A percentile compares a stretch with the other conserved stretches of the same genome.
Conservation (phyloP, 306 rosid genomes). For the Glycine soja region DNA sequence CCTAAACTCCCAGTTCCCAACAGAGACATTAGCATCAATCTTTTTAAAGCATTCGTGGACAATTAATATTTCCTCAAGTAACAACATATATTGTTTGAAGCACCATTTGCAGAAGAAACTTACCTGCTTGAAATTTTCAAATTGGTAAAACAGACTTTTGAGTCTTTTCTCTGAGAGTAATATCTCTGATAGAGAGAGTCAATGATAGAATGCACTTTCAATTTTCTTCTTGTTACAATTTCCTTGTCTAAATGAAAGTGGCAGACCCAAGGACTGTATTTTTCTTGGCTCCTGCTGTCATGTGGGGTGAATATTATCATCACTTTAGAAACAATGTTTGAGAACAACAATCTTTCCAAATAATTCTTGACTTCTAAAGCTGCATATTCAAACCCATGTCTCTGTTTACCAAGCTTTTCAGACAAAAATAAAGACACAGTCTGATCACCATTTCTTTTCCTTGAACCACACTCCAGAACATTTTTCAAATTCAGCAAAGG, state of each 20-base stretch:
- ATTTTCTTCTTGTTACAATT: constrained; percentile 58
- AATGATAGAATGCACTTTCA: constrained; percentile 67
- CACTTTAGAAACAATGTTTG: constrained; percentile 70
- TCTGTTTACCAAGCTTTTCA: constrained; percentile 66
- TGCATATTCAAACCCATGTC: constrained; percentile 84
- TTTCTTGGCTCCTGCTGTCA: constrained; percentile 44
- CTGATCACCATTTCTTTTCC: constrained; percentile 61
- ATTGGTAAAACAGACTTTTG: constrained; percentile 54
- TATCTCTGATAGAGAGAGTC: constrained; percentile 60
- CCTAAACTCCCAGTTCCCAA: background rate
- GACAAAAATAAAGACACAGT: constrained; percentile 76
- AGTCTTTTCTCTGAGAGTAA: constrained; percentile 47
- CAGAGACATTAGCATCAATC: background rate
- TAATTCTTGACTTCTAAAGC: constrained; percentile 77
- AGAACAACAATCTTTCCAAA: constrained; percentile 77
- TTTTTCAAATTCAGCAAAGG: constrained; percentile 89
- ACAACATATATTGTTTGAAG: constrained; percentile 35
- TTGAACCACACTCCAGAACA: constrained; percentile 86
- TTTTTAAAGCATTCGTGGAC: constrained; percentile 12
- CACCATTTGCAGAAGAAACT: constrained; percentile 48
- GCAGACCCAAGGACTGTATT: constrained; percentile 85
- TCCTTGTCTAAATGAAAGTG: constrained; percentile 86
- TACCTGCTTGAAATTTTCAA: constrained; percentile 75
- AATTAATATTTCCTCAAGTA: constrained; percentile 12
- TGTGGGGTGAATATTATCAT: constrained; percentile 75